Evolutionary conservation across 305 asterid species (phyloP), one percentile per base, ranked within the genome.

Genomic region (Fraxinus dipetala): DNA sequence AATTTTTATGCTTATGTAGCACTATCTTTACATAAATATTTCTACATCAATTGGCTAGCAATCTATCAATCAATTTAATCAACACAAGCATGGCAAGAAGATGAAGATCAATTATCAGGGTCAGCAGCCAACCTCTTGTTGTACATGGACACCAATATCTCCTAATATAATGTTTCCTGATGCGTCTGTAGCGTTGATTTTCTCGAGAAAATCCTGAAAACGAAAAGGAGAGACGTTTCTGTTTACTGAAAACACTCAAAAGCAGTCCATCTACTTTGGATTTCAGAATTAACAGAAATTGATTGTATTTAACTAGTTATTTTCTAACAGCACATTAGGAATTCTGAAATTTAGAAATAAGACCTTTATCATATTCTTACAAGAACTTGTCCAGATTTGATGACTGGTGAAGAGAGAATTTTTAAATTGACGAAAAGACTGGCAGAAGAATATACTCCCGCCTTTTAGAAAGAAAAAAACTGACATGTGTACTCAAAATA

Each of bases 161-260:
- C 98, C 97, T 28, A 94, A 86, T 76, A 94, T 84, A 45, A 79
- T 83, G 84, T 94, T 94, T 65, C 98, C 97, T 22, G 98, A 94
- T 83, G 97, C 98, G 85, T 94, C 98, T 75, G 77, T 92, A 72
- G 97, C 97, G 88, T 91, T 90, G 74, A 94, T 91, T 90, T 90
- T 91, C 84, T 86, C 86, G 76, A 94, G 89, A 82, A 90, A 85
- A 87, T 86, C 85, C 97, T 94, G 95, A 83, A 86, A 72, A 45
- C 45, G 61, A 81, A 63, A 79, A 45, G 14, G 16, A 34, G 16
- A 79, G 34, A 51, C 18, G 31, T 61, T 61, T 61, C 69, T 7
- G 22, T 59, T 59, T 59, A 59, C 6, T 20, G 28, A 59, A 18
- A 59, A n/a, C 11, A 20, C 28, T 59, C 3, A 59, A 59, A 59